phyloP scores from a whole-genome alignment of 2,329 filamentous ascomycete genomes.

The Rosellinia necatrix region DNA sequence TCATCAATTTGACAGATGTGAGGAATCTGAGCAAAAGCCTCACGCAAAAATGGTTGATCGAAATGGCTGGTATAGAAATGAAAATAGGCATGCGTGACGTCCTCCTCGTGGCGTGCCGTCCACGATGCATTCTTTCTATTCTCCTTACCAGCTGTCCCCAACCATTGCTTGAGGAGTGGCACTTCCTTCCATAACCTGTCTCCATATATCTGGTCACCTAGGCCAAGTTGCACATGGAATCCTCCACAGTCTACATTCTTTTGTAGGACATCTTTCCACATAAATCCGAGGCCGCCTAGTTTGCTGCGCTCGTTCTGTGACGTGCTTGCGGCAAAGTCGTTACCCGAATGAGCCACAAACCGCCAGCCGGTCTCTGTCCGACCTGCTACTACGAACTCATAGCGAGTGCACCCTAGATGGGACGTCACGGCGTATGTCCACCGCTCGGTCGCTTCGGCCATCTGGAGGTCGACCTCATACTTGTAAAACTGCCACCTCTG shows the following conservation, averaged over 20 bases:
- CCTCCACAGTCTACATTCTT: constrained; percentile 96
- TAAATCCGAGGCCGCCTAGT: constrained; percentile 86
- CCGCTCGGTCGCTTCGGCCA: constrained; percentile 83
- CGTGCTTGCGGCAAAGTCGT: constrained; percentile 90
- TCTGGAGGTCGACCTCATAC: constrained; percentile 87
- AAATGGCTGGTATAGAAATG: constrained; percentile 99
- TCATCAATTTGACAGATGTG: constrained; percentile 93
- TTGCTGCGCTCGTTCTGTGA: constrained; percentile 83
- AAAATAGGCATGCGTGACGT: constrained; percentile 95
- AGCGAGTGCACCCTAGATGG: constrained; percentile 94
- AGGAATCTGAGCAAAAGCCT: constrained; percentile 97
- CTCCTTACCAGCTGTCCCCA: constrained; percentile 89
- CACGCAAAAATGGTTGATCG: constrained; percentile 90
- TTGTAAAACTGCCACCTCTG: constrained; percentile 96
- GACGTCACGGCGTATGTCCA: constrained; percentile 99
- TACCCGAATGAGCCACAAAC: constrained; percentile 93
- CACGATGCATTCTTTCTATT: constrained; percentile 87
- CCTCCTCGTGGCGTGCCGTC: constrained; percentile 94
- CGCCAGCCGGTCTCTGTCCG: constrained; percentile 91
- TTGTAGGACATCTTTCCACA: constrained; percentile 99
- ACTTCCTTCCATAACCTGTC: constrained; percentile 97
- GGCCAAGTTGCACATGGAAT: constrained; percentile 89
- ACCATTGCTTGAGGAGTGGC: constrained; percentile 91
- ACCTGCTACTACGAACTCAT: constrained; percentile 94
- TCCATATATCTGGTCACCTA: constrained; percentile 94